Conservation (phyloP, 441 rosid species). For the Macaranga tanarius region DNA sequence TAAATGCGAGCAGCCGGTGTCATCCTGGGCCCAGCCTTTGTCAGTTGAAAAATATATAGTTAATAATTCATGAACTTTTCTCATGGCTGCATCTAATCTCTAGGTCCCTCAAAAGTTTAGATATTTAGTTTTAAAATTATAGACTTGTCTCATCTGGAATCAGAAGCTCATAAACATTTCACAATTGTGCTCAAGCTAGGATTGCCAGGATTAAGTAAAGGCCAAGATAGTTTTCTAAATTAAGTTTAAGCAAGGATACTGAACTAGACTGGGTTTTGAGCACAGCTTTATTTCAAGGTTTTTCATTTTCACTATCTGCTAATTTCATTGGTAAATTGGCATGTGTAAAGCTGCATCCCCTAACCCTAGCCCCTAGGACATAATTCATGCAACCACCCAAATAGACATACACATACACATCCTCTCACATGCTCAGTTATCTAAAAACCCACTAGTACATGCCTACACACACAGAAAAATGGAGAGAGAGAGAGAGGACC, state of each 20-base stretch:
- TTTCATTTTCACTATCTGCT: background rate
- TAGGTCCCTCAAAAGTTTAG: too few relatives aligned
- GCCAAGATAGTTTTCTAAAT: too few relatives aligned
- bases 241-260: background rate
- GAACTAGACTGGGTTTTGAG: background rate
- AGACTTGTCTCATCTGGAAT: too few relatives aligned
- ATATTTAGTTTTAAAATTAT: too few relatives aligned
- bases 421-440: slow-evolving; percentile 2
- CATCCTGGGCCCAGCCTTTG: too few relatives aligned
- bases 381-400: background rate
- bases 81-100: too few relatives aligned
- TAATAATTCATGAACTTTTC: too few relatives aligned
- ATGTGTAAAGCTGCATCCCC: background rate
- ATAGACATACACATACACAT: slow-evolving; percentile 3
- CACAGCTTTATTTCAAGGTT: background rate
- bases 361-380: background rate
- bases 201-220: too few relatives aligned
- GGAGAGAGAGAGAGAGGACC: slow-evolving; percentile 32
- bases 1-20: too few relatives aligned
- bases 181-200: background rate
- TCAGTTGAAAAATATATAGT: too few relatives aligned
- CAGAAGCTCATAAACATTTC: background rate
- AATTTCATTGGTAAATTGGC: background rate
- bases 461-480: background rate
- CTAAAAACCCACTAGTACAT: background rate